Percentiles rank a stretch among this genome's conserved stretches.
These are phyloP conservation scores for Aspergillus tubingensis DNA, from an alignment of 2,329 filamentous ascomycete genomes.

Conservation along the genomic window DNA sequence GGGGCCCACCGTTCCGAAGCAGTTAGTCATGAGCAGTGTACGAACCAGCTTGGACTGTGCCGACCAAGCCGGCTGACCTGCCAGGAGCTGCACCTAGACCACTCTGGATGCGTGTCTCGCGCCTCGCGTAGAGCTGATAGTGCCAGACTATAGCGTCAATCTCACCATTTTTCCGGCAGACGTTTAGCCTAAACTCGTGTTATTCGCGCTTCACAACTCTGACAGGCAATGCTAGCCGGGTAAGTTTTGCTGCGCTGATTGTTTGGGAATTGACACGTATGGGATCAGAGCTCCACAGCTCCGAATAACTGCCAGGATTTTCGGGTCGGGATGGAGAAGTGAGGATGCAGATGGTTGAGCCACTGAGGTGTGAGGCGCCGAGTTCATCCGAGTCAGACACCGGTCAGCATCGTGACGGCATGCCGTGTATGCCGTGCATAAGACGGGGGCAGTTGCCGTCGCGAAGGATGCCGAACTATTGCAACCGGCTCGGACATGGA, in stretches of 20 bases:
- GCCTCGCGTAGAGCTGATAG: background rate
- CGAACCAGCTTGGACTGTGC: background rate
- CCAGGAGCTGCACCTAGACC: background rate
- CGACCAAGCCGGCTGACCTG: background rate
- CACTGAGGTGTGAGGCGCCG: background rate
- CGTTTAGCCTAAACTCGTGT: background rate
- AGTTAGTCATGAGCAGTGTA: background rate
- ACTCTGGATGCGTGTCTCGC: background rate
- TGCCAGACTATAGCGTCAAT: background rate
- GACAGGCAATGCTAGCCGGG: background rate
- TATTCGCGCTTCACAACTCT: background rate
- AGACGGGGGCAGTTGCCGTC: background rate
- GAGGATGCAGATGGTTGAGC: background rate
- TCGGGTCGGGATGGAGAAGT: background rate
- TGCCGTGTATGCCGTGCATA: slow-evolving; percentile 1
- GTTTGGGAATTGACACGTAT: background rate
- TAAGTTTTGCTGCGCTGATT: background rate
- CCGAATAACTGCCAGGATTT: background rate
- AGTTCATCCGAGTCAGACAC: background rate
- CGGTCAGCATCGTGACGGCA: background rate
- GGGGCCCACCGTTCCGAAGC: background rate
- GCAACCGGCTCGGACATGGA: background rate
- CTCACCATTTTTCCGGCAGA: background rate
- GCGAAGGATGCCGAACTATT: background rate
- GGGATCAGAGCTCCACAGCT: background rate